These are phyloP conservation scores for Chalciporus sp. DNA, from an alignment of 1,284 basidiomycete species.

Conservation along the genomic window DNA sequence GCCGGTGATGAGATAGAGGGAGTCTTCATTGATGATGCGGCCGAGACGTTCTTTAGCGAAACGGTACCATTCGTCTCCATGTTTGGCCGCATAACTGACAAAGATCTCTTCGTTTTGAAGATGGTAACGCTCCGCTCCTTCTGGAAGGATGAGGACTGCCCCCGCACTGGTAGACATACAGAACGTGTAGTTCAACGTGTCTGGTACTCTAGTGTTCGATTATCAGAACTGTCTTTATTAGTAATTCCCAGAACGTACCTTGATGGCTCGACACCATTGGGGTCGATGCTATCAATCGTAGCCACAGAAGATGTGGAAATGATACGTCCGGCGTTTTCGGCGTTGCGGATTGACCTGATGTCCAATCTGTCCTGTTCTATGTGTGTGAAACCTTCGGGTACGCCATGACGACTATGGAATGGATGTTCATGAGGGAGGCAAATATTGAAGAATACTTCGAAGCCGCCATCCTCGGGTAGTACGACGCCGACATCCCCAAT, in stretches of 20 bases:
- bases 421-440: slow-evolving; percentile 17
- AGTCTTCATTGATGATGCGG: slow-evolving; percentile 10
- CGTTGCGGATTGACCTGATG: slow-evolving; percentile 1
- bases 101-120: slow-evolving; percentile 10
- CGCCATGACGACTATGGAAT: slow-evolving; percentile 15
- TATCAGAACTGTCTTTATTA: not conserved
- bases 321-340: slow-evolving; percentile 1
- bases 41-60: slow-evolving; percentile 13
- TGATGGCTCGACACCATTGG: too few species aligned
- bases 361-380: slow-evolving; percentile 4
- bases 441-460: slow-evolving; percentile 34
- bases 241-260: too few species aligned
- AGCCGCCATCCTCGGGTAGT: slow-evolving; percentile 24
- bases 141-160: slow-evolving; percentile 15
- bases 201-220: too few species aligned
- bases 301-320: slow-evolving; percentile 5
- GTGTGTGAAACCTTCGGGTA: slow-evolving; percentile 13
- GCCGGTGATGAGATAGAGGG: slow-evolving; percentile 20
- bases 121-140: slow-evolving; percentile 11
- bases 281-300: not conserved
- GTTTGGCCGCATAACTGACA: not conserved
- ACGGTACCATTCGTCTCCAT: slow-evolving; percentile 14
- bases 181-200: slow-evolving; percentile 2
- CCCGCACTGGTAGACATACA: slow-evolving; percentile 10
- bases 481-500: slow-evolving; percentile 20